Conservation (phyloP, 1,284 basidiomycete species). For the Waitea zeae region DNA sequence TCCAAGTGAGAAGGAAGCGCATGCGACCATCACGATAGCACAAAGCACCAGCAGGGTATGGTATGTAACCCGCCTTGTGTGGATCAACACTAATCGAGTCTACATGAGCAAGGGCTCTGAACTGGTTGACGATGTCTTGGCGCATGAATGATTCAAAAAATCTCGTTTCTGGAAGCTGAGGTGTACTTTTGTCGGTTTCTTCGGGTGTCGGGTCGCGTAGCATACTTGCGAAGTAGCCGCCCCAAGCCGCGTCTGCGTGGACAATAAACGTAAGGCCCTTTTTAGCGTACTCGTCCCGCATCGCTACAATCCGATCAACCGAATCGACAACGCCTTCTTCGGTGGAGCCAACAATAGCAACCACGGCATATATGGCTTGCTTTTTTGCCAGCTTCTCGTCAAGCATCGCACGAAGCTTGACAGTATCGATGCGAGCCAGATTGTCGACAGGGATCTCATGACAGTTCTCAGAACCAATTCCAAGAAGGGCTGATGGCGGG, state of each 20-base stretch:
- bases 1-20: constrained; percentile 23
- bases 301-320: constrained; percentile 17
- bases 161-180: too few species aligned
- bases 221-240: constrained; percentile 24
- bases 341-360: constrained; percentile 25
- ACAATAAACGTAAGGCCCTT: constrained; percentile 22
- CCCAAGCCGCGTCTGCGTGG: constrained; percentile 28
- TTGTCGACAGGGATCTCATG: constrained; percentile 19
- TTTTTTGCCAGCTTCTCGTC: constrained; percentile 14
- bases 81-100: constrained; percentile 29
- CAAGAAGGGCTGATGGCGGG: constrained; percentile 17
- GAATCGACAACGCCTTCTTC: constrained; percentile 28
- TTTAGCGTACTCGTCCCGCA: constrained; percentile 16
- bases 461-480: constrained; percentile 23
- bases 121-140: constrained; percentile 10
- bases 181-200: constrained; percentile 12
- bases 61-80: constrained; percentile 26
- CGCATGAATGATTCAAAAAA: too few species aligned
- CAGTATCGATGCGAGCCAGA: constrained; percentile 18
- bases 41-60: constrained; percentile 25
- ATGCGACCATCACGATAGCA: constrained; percentile 23
- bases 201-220: constrained; percentile 9
- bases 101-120: constrained; percentile 7
- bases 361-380: constrained; percentile 22
- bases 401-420: constrained; percentile 14